phyloP scores from a whole-genome alignment of 192 early-diverging fungal genomes.

The Mortierella hygrophila region DNA sequence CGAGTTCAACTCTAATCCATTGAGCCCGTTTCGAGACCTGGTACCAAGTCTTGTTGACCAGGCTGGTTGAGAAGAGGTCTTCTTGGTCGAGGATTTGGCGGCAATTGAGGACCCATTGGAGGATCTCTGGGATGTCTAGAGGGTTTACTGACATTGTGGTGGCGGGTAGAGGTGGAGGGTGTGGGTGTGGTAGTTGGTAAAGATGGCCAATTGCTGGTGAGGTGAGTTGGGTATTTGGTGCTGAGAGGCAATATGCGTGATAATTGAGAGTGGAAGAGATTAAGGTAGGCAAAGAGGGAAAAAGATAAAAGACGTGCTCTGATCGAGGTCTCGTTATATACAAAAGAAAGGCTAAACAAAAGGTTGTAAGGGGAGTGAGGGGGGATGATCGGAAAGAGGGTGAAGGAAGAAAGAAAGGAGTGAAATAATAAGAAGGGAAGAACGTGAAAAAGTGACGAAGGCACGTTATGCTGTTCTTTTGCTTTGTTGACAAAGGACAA shows the following conservation, averaged over 20 bases:
- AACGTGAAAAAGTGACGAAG: background rate
- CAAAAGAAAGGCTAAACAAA: too few species aligned
- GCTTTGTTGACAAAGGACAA: background rate
- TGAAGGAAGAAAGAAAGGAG: background rate
- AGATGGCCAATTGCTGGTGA: too few species aligned
- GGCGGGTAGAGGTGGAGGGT: background rate
- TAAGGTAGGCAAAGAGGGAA: background rate
- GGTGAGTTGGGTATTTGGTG: too few species aligned
- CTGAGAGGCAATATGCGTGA: too few species aligned
- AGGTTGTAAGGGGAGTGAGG: too few species aligned
- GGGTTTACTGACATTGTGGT: background rate
- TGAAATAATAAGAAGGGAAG: background rate
- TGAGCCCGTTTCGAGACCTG: slow-evolving; percentile 10
- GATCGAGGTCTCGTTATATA: background rate
- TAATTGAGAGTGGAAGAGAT: background rate
- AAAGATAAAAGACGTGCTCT: background rate
- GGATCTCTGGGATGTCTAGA: slow-evolving; percentile 34
- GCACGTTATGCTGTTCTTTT: background rate
- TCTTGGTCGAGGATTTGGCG: background rate
- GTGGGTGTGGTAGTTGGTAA: too few species aligned
- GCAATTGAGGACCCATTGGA: slow-evolving; percentile 18
- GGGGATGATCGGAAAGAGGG: background rate
- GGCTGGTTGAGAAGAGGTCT: slow-evolving; percentile 16
- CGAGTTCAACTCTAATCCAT: slow-evolving; percentile 34
- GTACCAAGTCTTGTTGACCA: slow-evolving; percentile 28